Percentiles rank a stretch among this genome's conserved stretches.
Evolutionary conservation across 768 basidiomycete genomes (phyloP).

Genomic region (Mycena vulgaris): DNA sequence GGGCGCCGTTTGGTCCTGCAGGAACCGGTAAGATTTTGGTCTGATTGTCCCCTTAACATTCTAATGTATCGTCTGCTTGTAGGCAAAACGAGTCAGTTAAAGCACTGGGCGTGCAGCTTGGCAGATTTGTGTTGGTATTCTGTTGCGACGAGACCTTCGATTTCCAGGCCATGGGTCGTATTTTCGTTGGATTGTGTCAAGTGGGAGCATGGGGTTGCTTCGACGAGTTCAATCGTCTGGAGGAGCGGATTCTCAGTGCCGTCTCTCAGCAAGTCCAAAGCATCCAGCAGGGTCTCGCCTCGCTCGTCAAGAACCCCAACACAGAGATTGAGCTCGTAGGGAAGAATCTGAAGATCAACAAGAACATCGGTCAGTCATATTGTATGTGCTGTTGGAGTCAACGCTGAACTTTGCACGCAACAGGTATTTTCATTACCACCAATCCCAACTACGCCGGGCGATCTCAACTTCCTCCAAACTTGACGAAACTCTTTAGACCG

Average conservation of each 20-base stretch:
- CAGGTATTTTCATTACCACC: conserved; percentile 98
- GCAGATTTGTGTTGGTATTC: conserved; percentile 99
- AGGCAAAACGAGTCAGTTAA: conserved; percentile 99
- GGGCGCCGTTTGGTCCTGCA: conserved; percentile 98
- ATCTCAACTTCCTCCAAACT: conserved; percentile 88
- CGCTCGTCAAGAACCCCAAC: conserved; percentile 85
- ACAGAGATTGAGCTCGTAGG: conserved; percentile 96
- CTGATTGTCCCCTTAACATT: conserved; percentile 13
- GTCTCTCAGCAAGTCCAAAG: conserved; percentile 99
- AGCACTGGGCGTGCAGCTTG: conserved; percentile 96
- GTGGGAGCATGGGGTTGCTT: conserved; percentile 99
- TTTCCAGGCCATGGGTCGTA: conserved; percentile 99
- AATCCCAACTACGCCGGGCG: conserved; percentile 99
- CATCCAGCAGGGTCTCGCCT: conserved; percentile 95
- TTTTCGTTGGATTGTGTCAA: conserved; percentile 98
- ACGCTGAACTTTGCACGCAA: conserved; percentile 17
- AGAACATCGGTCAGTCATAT: conserved; percentile 82
- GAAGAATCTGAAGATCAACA: conserved; percentile 92
- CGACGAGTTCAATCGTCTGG: conserved; percentile 98
- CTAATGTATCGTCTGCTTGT: conserved; percentile 26
- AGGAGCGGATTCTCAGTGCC: conserved; percentile 97
- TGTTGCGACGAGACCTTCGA: conserved; percentile 99
- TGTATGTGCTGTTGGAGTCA: not conserved
- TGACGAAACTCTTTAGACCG: conserved; percentile 96
- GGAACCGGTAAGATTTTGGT: conserved; percentile 80